phyloP scores from a whole-genome alignment of 306 rosid species.

The Gillenia trifoliata region DNA sequence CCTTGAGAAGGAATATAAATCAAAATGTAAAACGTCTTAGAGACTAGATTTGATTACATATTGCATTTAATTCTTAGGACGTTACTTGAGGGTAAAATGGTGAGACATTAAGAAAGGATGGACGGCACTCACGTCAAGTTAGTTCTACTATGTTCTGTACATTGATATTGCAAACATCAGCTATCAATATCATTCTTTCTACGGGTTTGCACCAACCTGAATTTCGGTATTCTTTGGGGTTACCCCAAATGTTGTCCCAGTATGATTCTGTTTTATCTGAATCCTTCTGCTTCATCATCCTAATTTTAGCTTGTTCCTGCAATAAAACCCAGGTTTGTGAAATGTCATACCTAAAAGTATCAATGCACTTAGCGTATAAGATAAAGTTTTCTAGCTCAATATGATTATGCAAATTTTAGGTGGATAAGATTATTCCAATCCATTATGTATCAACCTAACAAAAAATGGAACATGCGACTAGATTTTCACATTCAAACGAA shows the following conservation, averaged over 20 bases:
- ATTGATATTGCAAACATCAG: not conserved
- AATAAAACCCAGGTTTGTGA: slow-evolving; percentile 14
- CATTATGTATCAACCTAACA: too few relatives aligned
- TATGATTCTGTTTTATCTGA: slow-evolving; percentile 42
- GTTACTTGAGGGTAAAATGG: not conserved
- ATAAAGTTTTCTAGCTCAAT: too few relatives aligned
- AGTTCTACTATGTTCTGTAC: not conserved
- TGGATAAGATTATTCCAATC: too few relatives aligned
- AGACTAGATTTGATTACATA: not conserved
- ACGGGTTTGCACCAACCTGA: slow-evolving; percentile 41
- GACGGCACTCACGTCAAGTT: not conserved
- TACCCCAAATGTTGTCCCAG: slow-evolving; percentile 83
- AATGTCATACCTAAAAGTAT: slow-evolving; percentile 2
- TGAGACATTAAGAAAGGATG: not conserved
- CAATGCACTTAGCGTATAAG: too few relatives aligned
- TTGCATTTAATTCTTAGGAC: not conserved
- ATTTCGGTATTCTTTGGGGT: slow-evolving; percentile 44
- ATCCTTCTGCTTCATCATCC: slow-evolving; percentile 70
- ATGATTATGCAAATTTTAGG: too few relatives aligned
- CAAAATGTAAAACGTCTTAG: not conserved
- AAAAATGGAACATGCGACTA: too few relatives aligned
- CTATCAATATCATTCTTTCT: not conserved
- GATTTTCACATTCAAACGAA: too few relatives aligned
- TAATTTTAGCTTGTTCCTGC: slow-evolving; percentile 68
- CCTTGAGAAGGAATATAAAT: not conserved